phyloP scores from a whole-genome alignment of 148 eudicot genomes.

The Mesembryanthemum crystallinum region DNA sequence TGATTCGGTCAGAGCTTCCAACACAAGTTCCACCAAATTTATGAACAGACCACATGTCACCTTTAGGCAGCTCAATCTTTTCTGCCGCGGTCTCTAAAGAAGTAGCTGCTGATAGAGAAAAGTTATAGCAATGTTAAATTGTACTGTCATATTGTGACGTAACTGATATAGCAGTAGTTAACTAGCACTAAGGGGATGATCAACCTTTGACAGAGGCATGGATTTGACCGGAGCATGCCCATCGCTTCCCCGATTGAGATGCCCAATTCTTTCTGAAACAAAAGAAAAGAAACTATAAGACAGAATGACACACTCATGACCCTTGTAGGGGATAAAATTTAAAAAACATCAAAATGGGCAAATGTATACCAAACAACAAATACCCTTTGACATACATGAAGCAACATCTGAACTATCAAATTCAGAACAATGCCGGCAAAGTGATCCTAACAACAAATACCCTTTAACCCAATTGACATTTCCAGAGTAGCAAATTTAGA shows the following conservation, averaged over 20 bases:
- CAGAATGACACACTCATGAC: not conserved
- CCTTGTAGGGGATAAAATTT: not conserved
- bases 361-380: not conserved
- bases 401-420: not conserved
- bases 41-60: slow-evolving; percentile 89
- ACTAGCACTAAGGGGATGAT: not conserved
- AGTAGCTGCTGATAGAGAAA: slow-evolving; percentile 39
- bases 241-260: slow-evolving; percentile 14
- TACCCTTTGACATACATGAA: too few relatives aligned
- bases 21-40: slow-evolving; percentile 99
- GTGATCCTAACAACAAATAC: not conserved
- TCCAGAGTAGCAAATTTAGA: not conserved
- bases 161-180: not conserved
- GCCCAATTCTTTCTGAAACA: slow-evolving; percentile 27
- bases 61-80: slow-evolving; percentile 50
- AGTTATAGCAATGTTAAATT: slow-evolving; percentile 9
- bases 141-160: not conserved
- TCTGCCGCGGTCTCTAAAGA: slow-evolving; percentile 43
- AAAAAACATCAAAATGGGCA: too few relatives aligned
- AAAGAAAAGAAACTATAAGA: not conserved
- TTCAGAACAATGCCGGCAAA: not conserved
- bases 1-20: slow-evolving; percentile 79
- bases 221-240: slow-evolving; percentile 10
- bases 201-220: slow-evolving; percentile 30
- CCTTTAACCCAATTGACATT: not conserved